Evolutionary conservation across 2,329 filamentous ascomycete species (phyloP).

Genomic region (Clonostachys chloroleuca): DNA sequence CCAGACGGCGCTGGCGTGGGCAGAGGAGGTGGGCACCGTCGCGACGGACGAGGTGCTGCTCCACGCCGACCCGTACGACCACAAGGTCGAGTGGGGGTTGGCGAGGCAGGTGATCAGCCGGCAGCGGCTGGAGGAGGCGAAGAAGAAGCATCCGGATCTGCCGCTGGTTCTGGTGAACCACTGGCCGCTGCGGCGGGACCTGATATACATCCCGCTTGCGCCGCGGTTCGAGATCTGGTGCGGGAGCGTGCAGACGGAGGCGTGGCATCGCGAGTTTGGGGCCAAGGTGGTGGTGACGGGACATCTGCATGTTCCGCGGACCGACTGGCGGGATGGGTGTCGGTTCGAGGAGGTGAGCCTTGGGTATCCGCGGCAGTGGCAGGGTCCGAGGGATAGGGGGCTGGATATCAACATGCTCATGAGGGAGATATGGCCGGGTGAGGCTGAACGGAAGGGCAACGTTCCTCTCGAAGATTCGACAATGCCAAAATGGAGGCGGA

Average conservation of each 20-base stretch:
- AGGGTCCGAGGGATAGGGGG: conserved; percentile 16
- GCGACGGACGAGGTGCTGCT: conserved; percentile 30
- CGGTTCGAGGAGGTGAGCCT: conserved; percentile 29
- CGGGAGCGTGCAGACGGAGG: conserved; percentile 24
- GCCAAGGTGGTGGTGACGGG: conserved; percentile 28
- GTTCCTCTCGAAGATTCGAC: too few relatives aligned
- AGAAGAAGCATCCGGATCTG: conserved; percentile 1
- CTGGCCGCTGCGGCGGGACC: conserved; percentile 28
- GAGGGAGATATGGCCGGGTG: conserved; percentile 18
- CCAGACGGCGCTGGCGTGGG: conserved; percentile 28
- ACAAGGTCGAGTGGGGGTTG: conserved; percentile 25
- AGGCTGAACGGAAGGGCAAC: too few relatives aligned
- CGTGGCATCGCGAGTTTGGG: conserved; percentile 25
- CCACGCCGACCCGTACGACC: conserved; percentile 23
- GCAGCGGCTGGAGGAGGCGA: conserved; percentile 17
- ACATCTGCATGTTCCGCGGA: conserved; percentile 28
- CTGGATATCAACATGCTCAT: conserved; percentile 23
- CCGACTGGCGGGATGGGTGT: conserved; percentile 28
- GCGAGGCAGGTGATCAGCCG: conserved; percentile 17
- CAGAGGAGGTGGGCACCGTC: conserved; percentile 23
- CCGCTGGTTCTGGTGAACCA: conserved; percentile 27
- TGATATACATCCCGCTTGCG: conserved; percentile 23
- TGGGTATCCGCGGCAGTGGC: conserved; percentile 30
- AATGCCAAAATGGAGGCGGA: too few relatives aligned
- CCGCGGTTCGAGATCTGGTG: conserved; percentile 32